Percentiles rank a stretch among this genome's conserved stretches.
Evolutionary conservation across 441 rosid species (phyloP).

Genomic region (Erysimum pusillum): DNA sequence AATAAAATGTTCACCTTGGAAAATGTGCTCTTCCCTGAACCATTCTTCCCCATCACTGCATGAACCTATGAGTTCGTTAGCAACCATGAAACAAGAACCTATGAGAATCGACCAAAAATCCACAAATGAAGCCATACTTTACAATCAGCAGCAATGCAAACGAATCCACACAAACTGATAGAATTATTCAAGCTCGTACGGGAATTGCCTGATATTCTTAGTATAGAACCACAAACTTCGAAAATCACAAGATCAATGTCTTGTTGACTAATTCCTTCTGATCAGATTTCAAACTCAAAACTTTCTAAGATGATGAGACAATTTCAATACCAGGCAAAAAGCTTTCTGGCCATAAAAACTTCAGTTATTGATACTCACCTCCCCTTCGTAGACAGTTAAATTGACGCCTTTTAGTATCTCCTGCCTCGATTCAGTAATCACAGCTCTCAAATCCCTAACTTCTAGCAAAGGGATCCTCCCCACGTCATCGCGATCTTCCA

Average conservation of each 20-base stretch:
- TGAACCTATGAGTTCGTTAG: constrained; percentile 62
- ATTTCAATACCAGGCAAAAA: not conserved
- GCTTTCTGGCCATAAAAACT: constrained; percentile 5
- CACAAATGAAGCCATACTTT: constrained; percentile 10
- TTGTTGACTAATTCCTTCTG: not conserved
- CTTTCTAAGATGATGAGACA: not conserved
- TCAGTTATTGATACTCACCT: constrained; percentile 54
- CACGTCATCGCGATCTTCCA: constrained; percentile 30
- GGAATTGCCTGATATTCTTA: not conserved
- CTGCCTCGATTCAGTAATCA: constrained; percentile 76
- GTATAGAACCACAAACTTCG: not conserved
- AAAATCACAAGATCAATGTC: not conserved
- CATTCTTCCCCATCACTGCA: constrained; percentile 97
- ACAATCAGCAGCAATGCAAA: constrained; percentile 8
- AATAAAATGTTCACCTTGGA: constrained; percentile 66
- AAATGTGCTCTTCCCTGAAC: constrained; percentile 97
- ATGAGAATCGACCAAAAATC: constrained; percentile 28
- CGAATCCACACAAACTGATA: not conserved
- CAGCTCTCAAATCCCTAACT: constrained; percentile 81
- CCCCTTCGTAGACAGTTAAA: constrained; percentile 79
- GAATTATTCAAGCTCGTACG: not conserved
- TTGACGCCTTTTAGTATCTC: constrained; percentile 86
- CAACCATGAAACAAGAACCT: constrained; percentile 26
- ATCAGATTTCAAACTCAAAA: constrained; percentile 16
- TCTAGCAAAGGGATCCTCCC: constrained; percentile 72